phyloP scores from a whole-genome alignment of 257 asterid species.

The Prunella vulgaris region DNA sequence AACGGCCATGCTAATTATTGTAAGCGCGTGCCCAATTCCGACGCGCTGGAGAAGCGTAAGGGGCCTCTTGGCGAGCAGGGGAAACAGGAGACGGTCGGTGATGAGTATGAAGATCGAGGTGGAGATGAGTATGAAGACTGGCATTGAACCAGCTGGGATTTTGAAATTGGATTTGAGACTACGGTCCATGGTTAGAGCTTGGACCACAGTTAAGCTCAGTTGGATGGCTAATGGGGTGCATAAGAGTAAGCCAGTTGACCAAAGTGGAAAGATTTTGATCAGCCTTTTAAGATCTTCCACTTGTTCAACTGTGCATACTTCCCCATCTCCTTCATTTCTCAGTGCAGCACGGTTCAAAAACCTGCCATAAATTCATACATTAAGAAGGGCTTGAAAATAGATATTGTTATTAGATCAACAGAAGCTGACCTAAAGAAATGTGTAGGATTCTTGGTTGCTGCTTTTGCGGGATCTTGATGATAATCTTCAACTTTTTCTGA shows the following conservation, averaged over 20 bases:
- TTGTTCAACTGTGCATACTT: slow-evolving; percentile 43
- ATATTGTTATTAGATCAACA: background rate
- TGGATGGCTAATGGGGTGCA: slow-evolving; percentile 63
- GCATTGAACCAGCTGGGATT: slow-evolving; percentile 63
- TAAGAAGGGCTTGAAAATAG: background rate
- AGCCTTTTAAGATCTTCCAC: slow-evolving; percentile 62
- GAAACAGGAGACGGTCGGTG: slow-evolving; percentile 44
- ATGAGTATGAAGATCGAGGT: slow-evolving; percentile 44
- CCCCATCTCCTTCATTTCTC: slow-evolving; percentile 43
- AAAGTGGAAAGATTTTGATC: slow-evolving; percentile 51
- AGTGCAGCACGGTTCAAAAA: slow-evolving; percentile 66
- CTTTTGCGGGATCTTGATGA: slow-evolving; percentile 22
- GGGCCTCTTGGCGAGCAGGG: slow-evolving; percentile 33
- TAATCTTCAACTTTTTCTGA: slow-evolving; percentile 39
- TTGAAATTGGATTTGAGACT: slow-evolving; percentile 37
- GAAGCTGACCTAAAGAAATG: slow-evolving; percentile 29
- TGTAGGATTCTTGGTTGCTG: slow-evolving; percentile 20
- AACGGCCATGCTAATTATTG: slow-evolving; percentile 45
- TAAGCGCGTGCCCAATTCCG: slow-evolving; percentile 47
- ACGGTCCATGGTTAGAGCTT: slow-evolving; percentile 72
- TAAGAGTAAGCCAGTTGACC: slow-evolving; percentile 64
- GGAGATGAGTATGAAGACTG: slow-evolving; percentile 47
- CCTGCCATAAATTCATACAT: slow-evolving; percentile 25
- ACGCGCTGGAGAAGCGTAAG: slow-evolving; percentile 54
- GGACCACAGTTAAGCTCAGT: slow-evolving; percentile 45